Evolutionary conservation across 805 yeast species (phyloP), one percentile per base, ranked within the genome.

Genomic region (Tanozyma kutaoensis): DNA sequence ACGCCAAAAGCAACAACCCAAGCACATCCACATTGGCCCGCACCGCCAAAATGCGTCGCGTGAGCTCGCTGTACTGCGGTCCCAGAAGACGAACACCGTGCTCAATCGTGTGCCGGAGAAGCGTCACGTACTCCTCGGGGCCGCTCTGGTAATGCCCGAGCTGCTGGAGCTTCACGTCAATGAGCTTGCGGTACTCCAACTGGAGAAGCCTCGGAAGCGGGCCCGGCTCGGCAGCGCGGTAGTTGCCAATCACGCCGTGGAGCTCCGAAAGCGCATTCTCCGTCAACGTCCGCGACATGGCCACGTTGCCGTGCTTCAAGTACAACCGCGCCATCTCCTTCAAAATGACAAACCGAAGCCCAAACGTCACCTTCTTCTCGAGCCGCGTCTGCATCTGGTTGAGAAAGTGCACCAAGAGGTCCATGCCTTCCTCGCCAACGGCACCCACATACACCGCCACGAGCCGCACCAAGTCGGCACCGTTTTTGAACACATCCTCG

Each of bases 271-370:
- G 23, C 1, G 57, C 58, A 12, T 31, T 39, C 8, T 38, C 36
- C 5, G 51, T 33, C 27, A 55, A 43, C 11, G 39, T 38, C 10
- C 25, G 26, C 2, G 55, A 50, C 17, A 39, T 33, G 6, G 32
- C 30, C 5, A 36, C 22, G 20, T 52, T 44, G 12, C 49, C 47
- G 15, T 43, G 42, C 4, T 30, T 29, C 11, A 35, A 36, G 34
- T 53, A 51, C 4, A 52, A 32, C 20, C 37, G 38, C 12, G 50
- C 44, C 58, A 57, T 48, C 18, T 49, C 50, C 16, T 31, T 31
- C 27, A 38, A 44, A 16, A 55, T 37, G 8, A 43, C 35, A 20
- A 46, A 37, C 14, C 49, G 42, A 25, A 52, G 43, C 14, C 37
- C 41, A 14, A 30, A 29, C 12, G 45, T 36, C 15, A 52, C 24